Base-by-base conservation (phyloP, 345 rosid species). In the Populus alba region DNA sequence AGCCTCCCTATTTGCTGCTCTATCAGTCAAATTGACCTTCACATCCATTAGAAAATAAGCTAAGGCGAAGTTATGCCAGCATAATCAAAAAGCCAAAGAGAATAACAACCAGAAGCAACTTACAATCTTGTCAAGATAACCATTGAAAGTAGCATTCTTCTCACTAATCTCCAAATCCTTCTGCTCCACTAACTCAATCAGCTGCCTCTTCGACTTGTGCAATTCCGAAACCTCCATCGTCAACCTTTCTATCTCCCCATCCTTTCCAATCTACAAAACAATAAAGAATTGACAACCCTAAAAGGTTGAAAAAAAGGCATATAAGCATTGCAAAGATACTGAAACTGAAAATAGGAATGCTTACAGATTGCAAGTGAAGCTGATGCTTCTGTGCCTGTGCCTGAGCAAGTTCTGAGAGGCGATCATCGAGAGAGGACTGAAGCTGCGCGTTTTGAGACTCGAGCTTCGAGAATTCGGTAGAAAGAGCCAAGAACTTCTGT, bases 101-200 rank as follows among this genome's bases (percentile, higher is more conserved):
- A 27, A 61, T 5, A 35, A 43, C 37, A 78, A 62, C 37, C 70
- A 53, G 37, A 37, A 80, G 57, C 23, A 59, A 79, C 87, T 80
- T 81, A 95, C 99, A 79, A 95, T 92, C 80, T 89, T 93, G 79
- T 95, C 98, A 29, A 95, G 89, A 67, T 94, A 96, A 78, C 82
- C 72, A 86, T 89, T 92, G 71, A 90, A 77, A 65, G 90, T 84
- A 71, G 92, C 82, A 77, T 88, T 90, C 90, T 92, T 94, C 85
- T 96, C 99, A 41, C 91, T 88, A 51, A 90, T 87, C 84, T 91
- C 92, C 55, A 81, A 83, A 83, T 91, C 98, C 84, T 89, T 95
- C 81, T 86, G 92, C 85, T 91, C 99, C 78, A 96, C 81, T 85
- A 94, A 78, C 78, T 89, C 97, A 76, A 92, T 83, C 82, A 96